These are phyloP conservation scores for Pharnaceum exiguum DNA, from an alignment of 148 eudicot species.

Conservation along the genomic window DNA sequence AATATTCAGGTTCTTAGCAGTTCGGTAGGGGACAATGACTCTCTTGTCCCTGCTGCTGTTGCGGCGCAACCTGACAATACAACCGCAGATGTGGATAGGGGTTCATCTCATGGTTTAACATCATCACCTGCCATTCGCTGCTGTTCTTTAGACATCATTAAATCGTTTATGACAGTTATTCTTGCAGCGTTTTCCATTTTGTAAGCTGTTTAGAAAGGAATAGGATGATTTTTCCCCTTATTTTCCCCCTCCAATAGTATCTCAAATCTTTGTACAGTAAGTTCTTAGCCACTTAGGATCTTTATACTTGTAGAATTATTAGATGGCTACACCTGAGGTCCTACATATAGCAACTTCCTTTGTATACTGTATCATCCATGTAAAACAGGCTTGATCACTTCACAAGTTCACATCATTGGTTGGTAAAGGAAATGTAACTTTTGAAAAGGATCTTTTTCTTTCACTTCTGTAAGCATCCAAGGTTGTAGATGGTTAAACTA, in stretches of 20 bases:
- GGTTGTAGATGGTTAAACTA: too few relatives aligned
- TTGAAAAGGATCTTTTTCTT: too few relatives aligned
- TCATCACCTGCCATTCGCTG: constrained; percentile 13
- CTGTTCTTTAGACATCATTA: constrained; percentile 12
- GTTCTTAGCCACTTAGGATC: too few relatives aligned
- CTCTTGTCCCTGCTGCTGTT: constrained; percentile 38
- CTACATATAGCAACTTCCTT: too few relatives aligned
- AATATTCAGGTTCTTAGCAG: constrained; percentile 30
- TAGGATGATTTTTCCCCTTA: not conserved
- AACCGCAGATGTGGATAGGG: constrained; percentile 6
- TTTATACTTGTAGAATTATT: too few relatives aligned
- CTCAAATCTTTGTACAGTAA: too few relatives aligned
- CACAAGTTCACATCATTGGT: too few relatives aligned
- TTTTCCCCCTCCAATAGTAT: not conserved
- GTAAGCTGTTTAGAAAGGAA: not conserved
- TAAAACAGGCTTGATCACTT: too few relatives aligned
- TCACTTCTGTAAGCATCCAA: too few relatives aligned
- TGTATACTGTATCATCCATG: too few relatives aligned
- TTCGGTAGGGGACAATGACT: constrained; percentile 28
- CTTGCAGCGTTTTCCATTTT: not conserved
- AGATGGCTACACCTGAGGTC: too few relatives aligned
- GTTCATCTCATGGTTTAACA: constrained; percentile 18
- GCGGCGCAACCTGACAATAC: constrained; percentile 32
- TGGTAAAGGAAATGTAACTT: too few relatives aligned
- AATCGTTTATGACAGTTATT: constrained; percentile 2